Conservation (phyloP, 306 rosid genomes). For the Casuarina equisetifolia region DNA sequence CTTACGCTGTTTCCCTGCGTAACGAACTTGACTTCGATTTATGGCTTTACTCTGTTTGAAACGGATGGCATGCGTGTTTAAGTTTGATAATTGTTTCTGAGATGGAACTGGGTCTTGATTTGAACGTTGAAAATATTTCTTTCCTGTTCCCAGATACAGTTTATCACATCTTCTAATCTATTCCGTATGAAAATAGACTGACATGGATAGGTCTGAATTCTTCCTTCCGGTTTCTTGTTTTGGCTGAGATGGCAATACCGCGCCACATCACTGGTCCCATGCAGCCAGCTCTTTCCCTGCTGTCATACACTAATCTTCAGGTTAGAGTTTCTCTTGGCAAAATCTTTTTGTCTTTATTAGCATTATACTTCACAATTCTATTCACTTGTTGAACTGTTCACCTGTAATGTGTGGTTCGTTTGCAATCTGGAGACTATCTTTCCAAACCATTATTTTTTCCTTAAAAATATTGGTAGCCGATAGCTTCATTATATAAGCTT, state of each 20-base stretch:
- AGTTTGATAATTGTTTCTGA: neutral
- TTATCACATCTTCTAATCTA: neutral
- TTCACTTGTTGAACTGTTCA: neutral
- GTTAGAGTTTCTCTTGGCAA: conserved; percentile 10
- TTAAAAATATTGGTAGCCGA: neutral
- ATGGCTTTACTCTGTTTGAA: neutral
- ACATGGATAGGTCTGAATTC: neutral
- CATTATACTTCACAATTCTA: conserved; percentile 1
- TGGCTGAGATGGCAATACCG: conserved; percentile 13
- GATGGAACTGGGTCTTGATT: neutral
- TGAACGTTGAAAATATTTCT: neutral
- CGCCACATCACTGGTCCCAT: conserved; percentile 6
- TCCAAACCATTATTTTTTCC: neutral
- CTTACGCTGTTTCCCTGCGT: neutral
- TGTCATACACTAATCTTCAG: conserved; percentile 30
- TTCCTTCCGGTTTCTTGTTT: neutral
- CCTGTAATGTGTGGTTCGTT: neutral
- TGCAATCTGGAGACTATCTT: neutral
- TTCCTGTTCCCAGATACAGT: neutral
- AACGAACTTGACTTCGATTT: neutral
- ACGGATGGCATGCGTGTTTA: neutral
- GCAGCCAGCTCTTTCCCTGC: conserved; percentile 22
- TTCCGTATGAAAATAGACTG: neutral
- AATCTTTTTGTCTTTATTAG: neutral
- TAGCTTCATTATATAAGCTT: neutral